These are phyloP conservation scores for Pyrenochaeta sp. DNA, from an alignment of 2,329 filamentous ascomycete species.

Conservation along the genomic window DNA sequence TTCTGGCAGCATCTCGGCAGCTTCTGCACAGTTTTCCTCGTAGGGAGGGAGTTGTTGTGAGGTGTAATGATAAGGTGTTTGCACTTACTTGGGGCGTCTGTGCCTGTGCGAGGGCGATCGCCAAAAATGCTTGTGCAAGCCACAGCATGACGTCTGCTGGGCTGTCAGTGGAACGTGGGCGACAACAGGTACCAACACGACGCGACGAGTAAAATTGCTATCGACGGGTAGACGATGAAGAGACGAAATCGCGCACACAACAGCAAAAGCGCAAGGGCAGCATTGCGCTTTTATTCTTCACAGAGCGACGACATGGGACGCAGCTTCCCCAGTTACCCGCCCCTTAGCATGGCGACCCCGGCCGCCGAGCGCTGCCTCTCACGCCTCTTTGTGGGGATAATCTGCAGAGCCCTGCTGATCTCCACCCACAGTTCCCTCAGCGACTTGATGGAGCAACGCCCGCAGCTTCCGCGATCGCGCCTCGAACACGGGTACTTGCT, in stretches of 20 bases:
- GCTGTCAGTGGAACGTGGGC: slow-evolving; percentile 25
- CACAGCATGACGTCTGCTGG: slow-evolving; percentile 43
- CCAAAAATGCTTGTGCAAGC: slow-evolving; percentile 47
- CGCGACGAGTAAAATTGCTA: slow-evolving; percentile 19
- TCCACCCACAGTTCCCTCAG: slow-evolving; percentile 20
- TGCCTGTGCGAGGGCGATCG: slow-evolving; percentile 38
- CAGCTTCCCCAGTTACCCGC: slow-evolving; percentile 23
- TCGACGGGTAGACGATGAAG: slow-evolving; percentile 18
- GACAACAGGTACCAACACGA: slow-evolving; percentile 19
- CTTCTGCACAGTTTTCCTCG: slow-evolving; percentile 20
- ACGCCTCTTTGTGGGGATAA: slow-evolving; percentile 21
- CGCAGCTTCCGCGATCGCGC: slow-evolving; percentile 22
- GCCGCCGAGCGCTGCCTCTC: slow-evolving; percentile 15
- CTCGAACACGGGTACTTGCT: slow-evolving; percentile 1
- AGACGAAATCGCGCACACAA: slow-evolving; percentile 24
- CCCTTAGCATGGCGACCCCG: slow-evolving; percentile 19
- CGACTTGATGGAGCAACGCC: slow-evolving; percentile 25
- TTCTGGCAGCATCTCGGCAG: slow-evolving; percentile 36
- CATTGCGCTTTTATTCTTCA: slow-evolving; percentile 27
- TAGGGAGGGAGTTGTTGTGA: slow-evolving; percentile 16
- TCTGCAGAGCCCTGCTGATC: slow-evolving; percentile 32
- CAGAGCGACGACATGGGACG: slow-evolving; percentile 7
- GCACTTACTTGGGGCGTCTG: slow-evolving; percentile 37
- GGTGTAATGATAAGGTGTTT: slow-evolving; percentile 19
- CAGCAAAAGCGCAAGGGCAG: slow-evolving; percentile 18